Evolutionary conservation across 805 yeast genomes (phyloP), one percentile per base, ranked within the genome.

Genomic region (Debaryomyces castellii): DNA sequence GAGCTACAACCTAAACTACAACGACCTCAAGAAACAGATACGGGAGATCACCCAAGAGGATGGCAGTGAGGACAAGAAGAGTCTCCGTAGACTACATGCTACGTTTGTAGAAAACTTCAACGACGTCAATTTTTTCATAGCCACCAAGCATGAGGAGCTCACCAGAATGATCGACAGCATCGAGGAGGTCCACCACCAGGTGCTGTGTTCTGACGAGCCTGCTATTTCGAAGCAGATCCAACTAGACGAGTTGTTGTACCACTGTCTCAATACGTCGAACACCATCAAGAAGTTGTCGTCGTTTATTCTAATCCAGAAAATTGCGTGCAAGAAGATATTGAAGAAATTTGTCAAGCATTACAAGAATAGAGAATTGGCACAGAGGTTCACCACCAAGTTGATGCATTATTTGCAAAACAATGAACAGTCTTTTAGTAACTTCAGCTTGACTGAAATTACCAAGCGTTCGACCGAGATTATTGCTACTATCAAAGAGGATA

Each of bases 1-100:
- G 55, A 78, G 80, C 50, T 85, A 88, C 65, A 89, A 91, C 63
- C 74, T 91, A 34, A 90, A 89, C 58, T 91, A 91, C 66, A 85
- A 89, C 53, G 87, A 82, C 30, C 62, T 91, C 46, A 91, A 90
- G 64, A 66, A 67, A 4, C 73, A 77, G 38, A 88, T 91, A 47
- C 77, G 83, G 54, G 60, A 63, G 17, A 81, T 83, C 7, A 85
- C 92, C 14, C 52, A 36, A 35, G 12, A 43, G 4, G 47, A 49
- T 18, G 10, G 20, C 12, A 14, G 20, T 16, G 20, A 30, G 5
- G 34, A 14, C 10, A 23, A 46, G n/a, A 18, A 21, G 23, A 38
- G 48, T 20, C 63, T 85, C 25, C 64, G 64, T 46, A 58, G 63
- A 6, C 66, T 72, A 27, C 51, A 59, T 39, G 52, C 53, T 4